Evolutionary conservation across 2,329 filamentous ascomycete species (phyloP).

Genomic region (Ascochyta fabae): DNA sequence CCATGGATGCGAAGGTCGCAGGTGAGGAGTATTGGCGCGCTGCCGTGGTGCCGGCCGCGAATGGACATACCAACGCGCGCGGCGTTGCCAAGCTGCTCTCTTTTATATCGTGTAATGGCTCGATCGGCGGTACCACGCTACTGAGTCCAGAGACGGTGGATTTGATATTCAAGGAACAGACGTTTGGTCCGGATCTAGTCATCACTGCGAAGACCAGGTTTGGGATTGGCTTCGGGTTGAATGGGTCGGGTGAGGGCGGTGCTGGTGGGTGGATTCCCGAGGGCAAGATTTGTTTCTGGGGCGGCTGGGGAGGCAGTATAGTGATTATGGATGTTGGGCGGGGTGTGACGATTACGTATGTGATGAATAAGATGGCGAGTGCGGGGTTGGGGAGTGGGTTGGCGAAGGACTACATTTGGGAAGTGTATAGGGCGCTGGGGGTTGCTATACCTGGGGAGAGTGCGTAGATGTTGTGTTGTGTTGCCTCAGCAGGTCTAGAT

Average conservation of each 20-base stretch:
- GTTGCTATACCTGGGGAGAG: background rate
- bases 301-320: constrained; percentile 27
- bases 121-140: background rate
- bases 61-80: constrained; percentile 23
- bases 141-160: constrained; percentile 20
- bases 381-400: constrained; percentile 12
- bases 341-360: constrained; percentile 22
- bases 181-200: constrained; percentile 15
- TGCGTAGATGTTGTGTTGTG: too few species aligned
- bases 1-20: constrained; percentile 11
- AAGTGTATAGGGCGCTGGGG: constrained; percentile 21
- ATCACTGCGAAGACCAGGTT: background rate
- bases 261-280: constrained; percentile 16
- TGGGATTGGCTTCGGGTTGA: constrained; percentile 22
- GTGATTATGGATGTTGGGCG: constrained; percentile 24
- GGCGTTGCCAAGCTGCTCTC: constrained; percentile 18
- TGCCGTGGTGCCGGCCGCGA: constrained; percentile 11
- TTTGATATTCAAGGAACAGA: constrained; percentile 22
- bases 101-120: constrained; percentile 13
- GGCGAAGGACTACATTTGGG: constrained; percentile 13
- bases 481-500: too few species aligned
- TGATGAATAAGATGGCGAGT: constrained; percentile 31
- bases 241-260: background rate
- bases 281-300: constrained; percentile 24
- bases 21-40: constrained; percentile 7